Percentiles rank a stretch among this genome's conserved stretches.
These are phyloP conservation scores for Saxispiralis lemnorum DNA, from an alignment of 495 filamentous ascomycete genomes.

Conservation along the genomic window DNA sequence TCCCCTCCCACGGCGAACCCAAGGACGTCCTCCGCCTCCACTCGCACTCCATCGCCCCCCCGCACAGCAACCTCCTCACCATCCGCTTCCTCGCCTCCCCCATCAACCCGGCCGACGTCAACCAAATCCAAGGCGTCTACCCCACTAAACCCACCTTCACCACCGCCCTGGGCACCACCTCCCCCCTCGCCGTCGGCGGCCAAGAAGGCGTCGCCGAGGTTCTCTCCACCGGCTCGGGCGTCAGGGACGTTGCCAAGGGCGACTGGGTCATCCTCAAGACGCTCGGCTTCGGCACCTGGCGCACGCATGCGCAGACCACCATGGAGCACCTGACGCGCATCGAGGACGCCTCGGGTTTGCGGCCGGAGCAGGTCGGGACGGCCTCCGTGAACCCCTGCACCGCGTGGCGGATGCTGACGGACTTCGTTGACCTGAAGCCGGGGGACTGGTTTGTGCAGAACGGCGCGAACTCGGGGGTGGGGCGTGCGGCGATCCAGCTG, in stretches of 20 bases:
- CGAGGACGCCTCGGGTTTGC: conserved; percentile 48
- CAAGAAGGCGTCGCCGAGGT: conserved; percentile 92
- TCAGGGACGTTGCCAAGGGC: conserved; percentile 41
- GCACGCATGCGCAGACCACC: conserved; percentile 59
- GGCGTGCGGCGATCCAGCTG: conserved; percentile 73
- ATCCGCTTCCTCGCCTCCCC: conserved; percentile 69
- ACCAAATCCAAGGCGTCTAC: conserved; percentile 94
- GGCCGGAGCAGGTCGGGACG: conserved; percentile 57
- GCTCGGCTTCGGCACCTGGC: conserved; percentile 76
- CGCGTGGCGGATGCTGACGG: conserved; percentile 78
- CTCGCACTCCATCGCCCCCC: conserved; percentile 25
- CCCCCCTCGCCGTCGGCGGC: conserved; percentile 58
- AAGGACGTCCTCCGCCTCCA: conserved; percentile 48
- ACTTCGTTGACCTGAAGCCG: conserved; percentile 51
- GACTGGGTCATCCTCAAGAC: conserved; percentile 83
- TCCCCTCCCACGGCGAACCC: conserved; percentile 71
- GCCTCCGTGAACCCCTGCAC: conserved; percentile 84
- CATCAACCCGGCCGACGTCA: conserved; percentile 94
- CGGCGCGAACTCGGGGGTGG: conserved; percentile 84
- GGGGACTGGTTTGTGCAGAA: conserved; percentile 92
- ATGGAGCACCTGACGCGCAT: conserved; percentile 47
- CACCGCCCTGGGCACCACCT: conserved; percentile 49
- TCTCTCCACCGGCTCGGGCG: conserved; percentile 40
- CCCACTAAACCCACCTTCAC: conserved; percentile 62
- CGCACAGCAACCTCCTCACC: conserved; percentile 30